Conservation (phyloP, 345 rosid species). For the Salix udensis region DNA sequence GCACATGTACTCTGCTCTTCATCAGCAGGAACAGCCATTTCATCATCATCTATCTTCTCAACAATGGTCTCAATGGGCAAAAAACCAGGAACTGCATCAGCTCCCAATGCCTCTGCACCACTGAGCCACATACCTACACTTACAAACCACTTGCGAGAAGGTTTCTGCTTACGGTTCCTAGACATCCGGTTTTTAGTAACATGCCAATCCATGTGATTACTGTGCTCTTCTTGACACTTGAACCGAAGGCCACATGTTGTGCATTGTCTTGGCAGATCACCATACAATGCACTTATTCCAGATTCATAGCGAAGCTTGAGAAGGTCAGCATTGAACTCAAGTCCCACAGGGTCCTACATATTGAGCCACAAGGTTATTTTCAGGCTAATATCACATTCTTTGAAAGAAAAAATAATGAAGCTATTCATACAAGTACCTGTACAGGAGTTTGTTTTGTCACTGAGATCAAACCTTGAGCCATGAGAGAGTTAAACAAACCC, state of each 20-base stretch:
- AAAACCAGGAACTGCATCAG: slow-evolving; percentile 91
- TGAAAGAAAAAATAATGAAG: not conserved
- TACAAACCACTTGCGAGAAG: slow-evolving; percentile 98
- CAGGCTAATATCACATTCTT: slow-evolving; percentile 4
- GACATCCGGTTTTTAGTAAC: slow-evolving; percentile 96
- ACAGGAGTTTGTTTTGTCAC: slow-evolving; percentile 50
- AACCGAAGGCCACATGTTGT: slow-evolving; percentile 95
- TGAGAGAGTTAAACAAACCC: slow-evolving; percentile 74
- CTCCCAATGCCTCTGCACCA: slow-evolving; percentile 96
- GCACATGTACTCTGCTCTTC: slow-evolving; percentile 91
- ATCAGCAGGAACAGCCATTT: slow-evolving; percentile 96
- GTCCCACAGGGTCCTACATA: slow-evolving; percentile 64
- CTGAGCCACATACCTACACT: slow-evolving; percentile 95
- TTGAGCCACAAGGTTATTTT: slow-evolving; percentile 29
- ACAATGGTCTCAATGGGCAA: slow-evolving; percentile 57
- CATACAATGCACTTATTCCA: slow-evolving; percentile 69
- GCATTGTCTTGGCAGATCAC: slow-evolving; percentile 94
- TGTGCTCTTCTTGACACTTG: slow-evolving; percentile 89
- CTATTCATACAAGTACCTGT: slow-evolving; percentile 56
- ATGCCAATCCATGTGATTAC: slow-evolving; percentile 99
- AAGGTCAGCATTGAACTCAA: slow-evolving; percentile 75
- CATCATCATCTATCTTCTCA: slow-evolving; percentile 87
- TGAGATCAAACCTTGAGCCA: slow-evolving; percentile 92
- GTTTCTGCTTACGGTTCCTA: slow-evolving; percentile 88
- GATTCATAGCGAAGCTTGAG: slow-evolving; percentile 82